A percentile compares a stretch with the other conserved stretches of the same genome.
Evolutionary conservation across 306 rosid species (phyloP).

Genomic region (Trifolium dubium): DNA sequence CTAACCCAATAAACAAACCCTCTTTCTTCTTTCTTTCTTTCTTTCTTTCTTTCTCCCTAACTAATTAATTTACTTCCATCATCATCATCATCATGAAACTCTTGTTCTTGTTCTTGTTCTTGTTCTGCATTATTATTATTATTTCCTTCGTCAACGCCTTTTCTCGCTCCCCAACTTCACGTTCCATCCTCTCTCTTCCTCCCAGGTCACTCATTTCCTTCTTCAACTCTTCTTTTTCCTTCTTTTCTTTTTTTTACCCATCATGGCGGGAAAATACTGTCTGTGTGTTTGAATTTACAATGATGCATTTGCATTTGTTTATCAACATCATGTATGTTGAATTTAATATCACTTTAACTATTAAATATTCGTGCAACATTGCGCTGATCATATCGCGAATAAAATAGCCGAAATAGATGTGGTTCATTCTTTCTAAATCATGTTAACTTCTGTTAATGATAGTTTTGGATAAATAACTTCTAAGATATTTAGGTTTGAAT

Average conservation of each 20-base stretch:
- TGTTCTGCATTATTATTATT: background rate
- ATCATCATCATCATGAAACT: background rate
- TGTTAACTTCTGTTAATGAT: background rate
- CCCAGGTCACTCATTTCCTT: conserved; percentile 42
- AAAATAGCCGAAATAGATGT: background rate
- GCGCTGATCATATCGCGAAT: background rate
- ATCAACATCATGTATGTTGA: too few relatives aligned
- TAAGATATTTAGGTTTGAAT: background rate
- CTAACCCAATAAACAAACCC: background rate
- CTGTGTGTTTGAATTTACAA: too few relatives aligned
- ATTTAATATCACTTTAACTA: too few relatives aligned
- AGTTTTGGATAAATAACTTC: background rate
- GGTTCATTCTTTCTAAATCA: too few relatives aligned
- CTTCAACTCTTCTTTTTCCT: background rate
- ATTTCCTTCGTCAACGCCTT: conserved; percentile 12
- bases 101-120: background rate
- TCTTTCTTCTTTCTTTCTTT: background rate
- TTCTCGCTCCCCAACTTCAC: conserved; percentile 38
- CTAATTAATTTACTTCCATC: too few relatives aligned
- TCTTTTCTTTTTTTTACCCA: too few relatives aligned
- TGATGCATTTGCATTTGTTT: too few relatives aligned
- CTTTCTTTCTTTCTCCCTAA: background rate
- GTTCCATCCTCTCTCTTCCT: conserved; percentile 61
- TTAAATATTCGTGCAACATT: background rate
- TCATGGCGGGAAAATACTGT: too few relatives aligned